Percentiles rank a stretch among this genome's conserved stretches.
Conservation (phyloP, 2,329 filamentous ascomycete species). For the Sphaerulina vaccinii region DNA sequence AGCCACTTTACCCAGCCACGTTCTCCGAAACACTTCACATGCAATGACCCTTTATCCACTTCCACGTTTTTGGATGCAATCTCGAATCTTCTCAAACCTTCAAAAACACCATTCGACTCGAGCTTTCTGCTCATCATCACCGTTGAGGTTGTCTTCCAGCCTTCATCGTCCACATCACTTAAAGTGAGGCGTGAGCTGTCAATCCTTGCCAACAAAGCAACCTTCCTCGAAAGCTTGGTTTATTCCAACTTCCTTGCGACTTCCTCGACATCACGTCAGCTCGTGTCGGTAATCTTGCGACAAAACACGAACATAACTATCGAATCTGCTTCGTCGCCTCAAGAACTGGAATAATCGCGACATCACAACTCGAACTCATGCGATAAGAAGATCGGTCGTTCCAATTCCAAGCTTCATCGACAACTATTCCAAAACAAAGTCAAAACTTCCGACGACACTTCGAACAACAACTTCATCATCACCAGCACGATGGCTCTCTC, state of each 20-base stretch:
- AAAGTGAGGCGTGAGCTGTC: conserved; percentile 10
- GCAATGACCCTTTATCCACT: neutral
- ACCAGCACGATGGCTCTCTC: conserved; percentile 50
- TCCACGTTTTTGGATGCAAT: neutral
- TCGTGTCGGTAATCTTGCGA: too few relatives aligned
- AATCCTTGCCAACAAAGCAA: conserved; percentile 1
- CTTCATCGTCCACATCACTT: neutral
- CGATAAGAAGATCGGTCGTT: too few relatives aligned
- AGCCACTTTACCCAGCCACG: neutral
- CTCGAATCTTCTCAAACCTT: neutral
- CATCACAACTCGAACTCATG: too few relatives aligned
- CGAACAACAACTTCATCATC: too few relatives aligned
- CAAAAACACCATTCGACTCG: neutral
- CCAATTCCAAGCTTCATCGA: too few relatives aligned
- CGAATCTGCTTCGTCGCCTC: too few relatives aligned
- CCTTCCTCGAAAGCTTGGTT: neutral
- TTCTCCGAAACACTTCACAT: neutral
- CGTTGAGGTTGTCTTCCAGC: neutral
- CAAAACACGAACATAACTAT: too few relatives aligned
- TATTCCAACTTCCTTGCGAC: neutral
- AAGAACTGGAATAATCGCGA: too few relatives aligned
- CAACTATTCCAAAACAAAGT: too few relatives aligned
- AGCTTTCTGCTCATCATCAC: neutral
- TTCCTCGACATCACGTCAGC: neutral
- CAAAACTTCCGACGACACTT: too few relatives aligned